Evolutionary conservation across 208 protist species (phyloP).

Genomic region (Strigomonas galati): DNA sequence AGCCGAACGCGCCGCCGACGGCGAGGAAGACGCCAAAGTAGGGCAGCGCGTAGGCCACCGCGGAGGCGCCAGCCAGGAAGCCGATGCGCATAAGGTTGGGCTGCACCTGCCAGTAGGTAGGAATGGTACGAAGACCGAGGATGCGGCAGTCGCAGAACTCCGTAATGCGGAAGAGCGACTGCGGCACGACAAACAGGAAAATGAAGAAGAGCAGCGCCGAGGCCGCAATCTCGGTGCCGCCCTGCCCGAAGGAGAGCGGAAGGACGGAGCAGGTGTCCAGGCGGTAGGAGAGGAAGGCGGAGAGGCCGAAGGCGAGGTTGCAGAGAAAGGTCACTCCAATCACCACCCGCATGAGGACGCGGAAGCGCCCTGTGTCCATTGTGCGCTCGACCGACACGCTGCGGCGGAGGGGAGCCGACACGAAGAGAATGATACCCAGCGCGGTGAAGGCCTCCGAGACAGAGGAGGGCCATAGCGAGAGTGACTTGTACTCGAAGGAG

Average conservation of each 20-base stretch:
- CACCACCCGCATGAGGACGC: slow-evolving; percentile 19
- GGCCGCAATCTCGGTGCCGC: slow-evolving; percentile 24
- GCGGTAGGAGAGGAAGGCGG: slow-evolving; percentile 28
- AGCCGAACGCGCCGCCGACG: slow-evolving; percentile 26
- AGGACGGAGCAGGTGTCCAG: slow-evolving; percentile 38
- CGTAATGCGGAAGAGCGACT: slow-evolving; percentile 28
- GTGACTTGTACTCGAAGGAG: slow-evolving; percentile 5
- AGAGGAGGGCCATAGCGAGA: slow-evolving; percentile 19
- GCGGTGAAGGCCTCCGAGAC: slow-evolving; percentile 34
- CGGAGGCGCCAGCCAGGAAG: slow-evolving; percentile 20
- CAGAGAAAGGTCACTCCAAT: slow-evolving; percentile 17
- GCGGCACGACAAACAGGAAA: slow-evolving; percentile 40
- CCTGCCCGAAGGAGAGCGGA: slow-evolving; percentile 27
- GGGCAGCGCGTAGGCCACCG: slow-evolving; percentile 29
- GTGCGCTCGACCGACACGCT: slow-evolving; percentile 41
- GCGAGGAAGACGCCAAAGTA: slow-evolving; percentile 40
- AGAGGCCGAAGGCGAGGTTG: slow-evolving; percentile 38
- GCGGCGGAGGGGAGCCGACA: slow-evolving; percentile 19
- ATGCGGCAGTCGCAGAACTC: slow-evolving; percentile 39
- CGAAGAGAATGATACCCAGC: slow-evolving; percentile 29
- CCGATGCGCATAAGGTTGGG: slow-evolving; percentile 37
- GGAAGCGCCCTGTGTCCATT: slow-evolving; percentile 31
- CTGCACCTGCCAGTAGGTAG: slow-evolving; percentile 26
- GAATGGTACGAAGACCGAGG: slow-evolving; percentile 31
- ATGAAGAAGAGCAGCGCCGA: slow-evolving; percentile 41